These are phyloP conservation scores for Collybia nuda DNA, from an alignment of 768 basidiomycete genomes.

Conservation along the genomic window DNA sequence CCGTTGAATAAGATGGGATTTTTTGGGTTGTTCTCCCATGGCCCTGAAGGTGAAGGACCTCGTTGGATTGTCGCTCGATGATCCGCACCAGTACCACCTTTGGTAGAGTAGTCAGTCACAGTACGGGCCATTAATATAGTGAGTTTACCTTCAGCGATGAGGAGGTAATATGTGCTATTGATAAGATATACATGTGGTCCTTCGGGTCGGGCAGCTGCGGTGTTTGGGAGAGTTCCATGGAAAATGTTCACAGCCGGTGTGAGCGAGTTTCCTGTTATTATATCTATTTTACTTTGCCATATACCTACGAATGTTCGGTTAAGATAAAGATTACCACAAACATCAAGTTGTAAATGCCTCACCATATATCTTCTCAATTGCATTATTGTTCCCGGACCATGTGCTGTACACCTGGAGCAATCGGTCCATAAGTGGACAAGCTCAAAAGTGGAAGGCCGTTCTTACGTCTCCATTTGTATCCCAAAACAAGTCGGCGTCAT, in stretches of 20 bases:
- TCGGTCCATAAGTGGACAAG: not conserved
- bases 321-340: not conserved
- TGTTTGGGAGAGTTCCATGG: conserved; percentile 33
- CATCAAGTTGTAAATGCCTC: conserved; percentile 6
- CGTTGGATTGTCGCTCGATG: conserved; percentile 38
- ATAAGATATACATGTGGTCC: conserved; percentile 39
- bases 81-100: conserved; percentile 33
- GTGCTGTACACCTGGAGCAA: conserved; percentile 29
- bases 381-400: conserved; percentile 38
- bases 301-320: conserved; percentile 24
- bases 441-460: not conserved
- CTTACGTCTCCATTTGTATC: conserved; percentile 34
- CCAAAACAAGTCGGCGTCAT: conserved; percentile 42
- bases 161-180: conserved; percentile 37
- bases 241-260: conserved; percentile 36
- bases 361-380: conserved; percentile 39
- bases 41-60: conserved; percentile 34
- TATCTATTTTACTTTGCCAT: conserved; percentile 38
- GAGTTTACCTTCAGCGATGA: conserved; percentile 39
- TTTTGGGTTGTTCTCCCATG: conserved; percentile 38
- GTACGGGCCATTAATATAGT: too few relatives aligned
- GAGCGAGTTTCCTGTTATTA: conserved; percentile 32
- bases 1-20: conserved; percentile 42
- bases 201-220: conserved; percentile 35
- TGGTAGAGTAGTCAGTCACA: too few relatives aligned